These are phyloP conservation scores for Leishmania guyanensis DNA, from an alignment of 208 protist species.

Conservation along the genomic window DNA sequence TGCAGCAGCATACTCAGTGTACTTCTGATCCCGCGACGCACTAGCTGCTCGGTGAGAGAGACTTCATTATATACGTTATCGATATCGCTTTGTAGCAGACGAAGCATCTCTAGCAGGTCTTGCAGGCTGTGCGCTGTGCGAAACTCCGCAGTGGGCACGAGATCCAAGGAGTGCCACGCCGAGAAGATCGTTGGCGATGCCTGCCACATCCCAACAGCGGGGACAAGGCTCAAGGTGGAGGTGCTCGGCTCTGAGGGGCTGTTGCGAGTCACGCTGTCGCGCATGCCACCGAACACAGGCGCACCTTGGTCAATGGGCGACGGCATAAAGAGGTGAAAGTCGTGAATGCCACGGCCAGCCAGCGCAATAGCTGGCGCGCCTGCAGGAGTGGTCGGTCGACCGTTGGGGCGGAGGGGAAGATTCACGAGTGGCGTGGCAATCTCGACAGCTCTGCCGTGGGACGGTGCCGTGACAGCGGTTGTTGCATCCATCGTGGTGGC, in stretches of 20 bases:
- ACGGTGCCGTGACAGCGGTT: background rate
- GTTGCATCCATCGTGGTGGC: background rate
- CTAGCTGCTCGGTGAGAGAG: conserved; percentile 24
- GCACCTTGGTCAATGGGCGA: conserved; percentile 19
- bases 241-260: conserved; percentile 29
- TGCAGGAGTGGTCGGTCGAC: conserved; percentile 1
- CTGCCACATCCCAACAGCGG: conserved; percentile 22
- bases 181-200: conserved; percentile 22
- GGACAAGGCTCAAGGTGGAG: conserved; percentile 25
- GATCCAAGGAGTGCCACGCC: conserved; percentile 6
- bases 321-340: conserved; percentile 27
- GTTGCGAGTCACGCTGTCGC: conserved; percentile 11
- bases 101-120: conserved; percentile 37
- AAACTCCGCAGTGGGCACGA: conserved; percentile 6
- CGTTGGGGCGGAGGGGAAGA: background rate
- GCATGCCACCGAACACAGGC: conserved; percentile 8
- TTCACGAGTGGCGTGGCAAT: background rate
- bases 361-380: background rate
- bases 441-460: background rate
- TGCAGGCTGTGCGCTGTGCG: conserved; percentile 11
- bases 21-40: conserved; percentile 24
- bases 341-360: background rate
- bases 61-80: conserved; percentile 34
- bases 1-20: conserved; percentile 24
- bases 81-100: conserved; percentile 43